Conservation (phyloP, 2,329 filamentous ascomycete species). For the Apiospora hydei region DNA sequence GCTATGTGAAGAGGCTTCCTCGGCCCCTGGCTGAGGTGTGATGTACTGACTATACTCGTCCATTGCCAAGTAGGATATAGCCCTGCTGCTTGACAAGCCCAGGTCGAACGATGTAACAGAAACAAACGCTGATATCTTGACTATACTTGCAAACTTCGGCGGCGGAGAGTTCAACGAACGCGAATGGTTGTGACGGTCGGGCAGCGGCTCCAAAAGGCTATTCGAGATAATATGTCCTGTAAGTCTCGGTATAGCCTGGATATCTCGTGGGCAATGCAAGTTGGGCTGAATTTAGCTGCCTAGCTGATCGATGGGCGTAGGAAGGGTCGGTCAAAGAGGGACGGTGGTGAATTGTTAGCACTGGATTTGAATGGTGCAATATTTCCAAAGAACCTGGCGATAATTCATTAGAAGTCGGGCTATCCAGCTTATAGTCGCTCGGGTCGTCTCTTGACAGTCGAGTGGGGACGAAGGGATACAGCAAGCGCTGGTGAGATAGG, state of each 20-base stretch:
- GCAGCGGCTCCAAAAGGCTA: not conserved
- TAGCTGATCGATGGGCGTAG: not conserved
- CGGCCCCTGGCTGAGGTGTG: slow-evolving; percentile 44
- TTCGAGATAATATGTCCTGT: not conserved
- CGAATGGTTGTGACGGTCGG: not conserved
- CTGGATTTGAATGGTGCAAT: not conserved
- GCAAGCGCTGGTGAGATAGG: not conserved
- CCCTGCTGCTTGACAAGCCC: not conserved
- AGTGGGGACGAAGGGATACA: not conserved
- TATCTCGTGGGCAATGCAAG: not conserved
- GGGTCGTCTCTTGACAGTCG: not conserved
- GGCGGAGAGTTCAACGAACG: not conserved
- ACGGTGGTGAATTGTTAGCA: not conserved
- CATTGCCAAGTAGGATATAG: not conserved
- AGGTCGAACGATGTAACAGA: not conserved
- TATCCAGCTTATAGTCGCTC: not conserved
- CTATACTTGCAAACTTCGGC: not conserved
- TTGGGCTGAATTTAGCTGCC: not conserved
- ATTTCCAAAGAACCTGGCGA: not conserved
- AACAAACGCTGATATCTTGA: not conserved
- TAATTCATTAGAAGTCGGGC: not conserved
- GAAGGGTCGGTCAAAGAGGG: not conserved
- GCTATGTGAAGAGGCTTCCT: slow-evolving; percentile 40
- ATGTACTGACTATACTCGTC: slow-evolving; percentile 28
- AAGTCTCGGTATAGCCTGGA: not conserved